Percentiles rank a stretch among this genome's conserved stretches.
These are phyloP conservation scores for Lagerstroemia speciosa DNA, from an alignment of 345 rosid species.

Conservation along the genomic window DNA sequence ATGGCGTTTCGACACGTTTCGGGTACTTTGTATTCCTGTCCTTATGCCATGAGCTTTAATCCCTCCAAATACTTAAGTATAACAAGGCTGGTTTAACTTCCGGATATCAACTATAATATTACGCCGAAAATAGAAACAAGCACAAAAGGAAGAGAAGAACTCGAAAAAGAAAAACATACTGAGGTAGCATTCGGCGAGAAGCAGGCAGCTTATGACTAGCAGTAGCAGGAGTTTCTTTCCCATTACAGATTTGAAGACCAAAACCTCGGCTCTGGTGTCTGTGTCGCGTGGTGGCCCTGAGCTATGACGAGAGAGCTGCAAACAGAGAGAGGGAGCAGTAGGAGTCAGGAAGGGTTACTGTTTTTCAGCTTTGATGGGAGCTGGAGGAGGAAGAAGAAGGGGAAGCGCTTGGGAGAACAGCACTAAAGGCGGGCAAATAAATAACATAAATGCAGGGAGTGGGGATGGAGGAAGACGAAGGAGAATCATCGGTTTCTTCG, in stretches of 20 bases:
- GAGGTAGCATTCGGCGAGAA: not conserved
- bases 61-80: too few species aligned
- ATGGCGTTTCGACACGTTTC: not conserved
- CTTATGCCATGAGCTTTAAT: not conserved
- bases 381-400: not conserved
- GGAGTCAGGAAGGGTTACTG: not conserved
- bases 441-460: not conserved
- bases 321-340: not conserved
- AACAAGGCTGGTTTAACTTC: too few species aligned
- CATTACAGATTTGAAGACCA: not conserved
- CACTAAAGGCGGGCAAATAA: slow-evolving; percentile 1
- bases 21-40: not conserved
- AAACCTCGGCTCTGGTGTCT: not conserved
- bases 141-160: not conserved
- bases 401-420: not conserved
- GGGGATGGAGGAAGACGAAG: not conserved
- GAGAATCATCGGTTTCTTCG: slow-evolving; percentile 1
- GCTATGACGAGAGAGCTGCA: not conserved
- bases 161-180: not conserved
- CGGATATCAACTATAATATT: not conserved
- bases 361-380: not conserved
- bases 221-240: not conserved
- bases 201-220: not conserved
- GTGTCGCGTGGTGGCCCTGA: not conserved
- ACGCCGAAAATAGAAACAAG: not conserved